Base-by-base conservation (phyloP, 2,329 filamentous ascomycete genomes). In the Hirsutella thompsonii region DNA sequence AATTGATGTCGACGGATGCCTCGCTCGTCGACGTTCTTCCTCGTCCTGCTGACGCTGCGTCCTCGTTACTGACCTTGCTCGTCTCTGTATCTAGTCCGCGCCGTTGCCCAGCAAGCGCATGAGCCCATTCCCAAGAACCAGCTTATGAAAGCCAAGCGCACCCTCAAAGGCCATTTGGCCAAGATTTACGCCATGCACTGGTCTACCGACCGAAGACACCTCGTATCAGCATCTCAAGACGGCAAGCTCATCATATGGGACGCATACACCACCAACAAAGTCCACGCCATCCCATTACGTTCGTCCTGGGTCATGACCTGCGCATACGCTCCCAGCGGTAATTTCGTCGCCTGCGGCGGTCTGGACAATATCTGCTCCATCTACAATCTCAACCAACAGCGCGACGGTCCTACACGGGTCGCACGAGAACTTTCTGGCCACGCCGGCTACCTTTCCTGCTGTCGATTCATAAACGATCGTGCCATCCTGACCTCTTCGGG, bases 151-250 rank as follows among this genome's bases (percentile, higher is more conserved):
- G 85, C 90, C 49, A 92, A 94, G 71, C 84, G 88, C 56, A 95
- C 89, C 39, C 74, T 98, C 52, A 96, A 96, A 71, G 92, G 92
- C 51, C 92, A 98, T 74, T 70, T 98, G 52, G 92, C 92, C 55
- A 98, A 98, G 71, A 98, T 98, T 57, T 98, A 98, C 66, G 92
- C 92, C 55, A 98, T 98, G 92, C 92, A 98, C 72, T 98, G 92
- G 92, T 96, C 92, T 28, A 98, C 92, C 49, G 92, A 98, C 67
- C 81, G 92, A 59, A 81, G 92, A 64, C 92, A 96, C 66, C 79
- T 96, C 46, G 92, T 98, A 40, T 96, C 92, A 11, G 92, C 92
- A 48, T 98, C 92, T 53, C 92, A 98, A 67, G 92, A 98, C 58
- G 92, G 92, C 62, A 98, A 98, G 72, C 80, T 98, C 52, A 98